phyloP scores from a whole-genome alignment of 495 filamentous ascomycete genomes.

The Acidiella bohemica region DNA sequence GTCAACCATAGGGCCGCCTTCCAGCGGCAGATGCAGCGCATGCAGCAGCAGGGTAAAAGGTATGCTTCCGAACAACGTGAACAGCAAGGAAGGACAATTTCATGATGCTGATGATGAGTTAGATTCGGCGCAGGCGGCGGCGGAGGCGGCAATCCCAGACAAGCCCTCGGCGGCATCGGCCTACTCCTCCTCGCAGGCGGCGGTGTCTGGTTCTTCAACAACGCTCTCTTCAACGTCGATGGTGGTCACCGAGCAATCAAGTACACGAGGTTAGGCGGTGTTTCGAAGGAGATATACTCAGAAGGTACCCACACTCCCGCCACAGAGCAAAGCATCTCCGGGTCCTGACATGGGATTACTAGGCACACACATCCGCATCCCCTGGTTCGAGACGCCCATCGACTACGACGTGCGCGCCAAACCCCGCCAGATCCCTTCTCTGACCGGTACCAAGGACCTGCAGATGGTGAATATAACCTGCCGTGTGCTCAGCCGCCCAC shows the following conservation, averaged over 20 bases:
- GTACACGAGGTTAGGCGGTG: slow-evolving; percentile 85
- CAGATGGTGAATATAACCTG: slow-evolving; percentile 99
- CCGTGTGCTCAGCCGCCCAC: slow-evolving; percentile 90
- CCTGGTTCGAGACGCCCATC: slow-evolving; percentile 94
- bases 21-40: slow-evolving; percentile 41
- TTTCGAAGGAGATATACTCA: slow-evolving; percentile 86
- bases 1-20: too few relatives aligned
- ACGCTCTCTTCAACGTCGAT: slow-evolving; percentile 95
- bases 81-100: slow-evolving; percentile 16
- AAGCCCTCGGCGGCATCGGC: slow-evolving; percentile 21
- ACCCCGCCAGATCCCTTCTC: slow-evolving; percentile 88
- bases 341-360: too few relatives aligned
- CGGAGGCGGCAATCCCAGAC: slow-evolving; percentile 30
- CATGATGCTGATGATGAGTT: slow-evolving; percentile 29
- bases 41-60: slow-evolving; percentile 37
- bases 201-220: slow-evolving; percentile 53
- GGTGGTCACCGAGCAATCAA: slow-evolving; percentile 99
- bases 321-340: too few relatives aligned
- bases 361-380: slow-evolving; percentile 82
- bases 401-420: slow-evolving; percentile 96
- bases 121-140: slow-evolving; percentile 38
- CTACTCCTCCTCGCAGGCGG: slow-evolving; percentile 50
- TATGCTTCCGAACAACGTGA: slow-evolving; percentile 2
- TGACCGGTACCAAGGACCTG: slow-evolving; percentile 96
- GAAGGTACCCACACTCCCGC: too few relatives aligned